Percentiles rank a stretch among this genome's conserved stretches.
Evolutionary conservation across 768 basidiomycete genomes (phyloP).

Genomic region (Podaxis pistillaris): DNA sequence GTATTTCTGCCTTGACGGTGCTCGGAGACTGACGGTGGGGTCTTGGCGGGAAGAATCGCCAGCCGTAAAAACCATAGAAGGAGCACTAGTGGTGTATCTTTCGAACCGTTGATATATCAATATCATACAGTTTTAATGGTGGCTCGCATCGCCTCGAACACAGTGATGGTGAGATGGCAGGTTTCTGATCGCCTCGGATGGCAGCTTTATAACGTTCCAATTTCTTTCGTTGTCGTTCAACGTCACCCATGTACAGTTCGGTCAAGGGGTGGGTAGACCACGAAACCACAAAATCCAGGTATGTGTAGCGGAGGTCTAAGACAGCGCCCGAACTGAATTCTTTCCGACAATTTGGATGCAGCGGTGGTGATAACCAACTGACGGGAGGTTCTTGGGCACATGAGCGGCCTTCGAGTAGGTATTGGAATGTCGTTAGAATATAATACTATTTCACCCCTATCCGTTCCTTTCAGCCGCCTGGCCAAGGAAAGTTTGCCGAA

Average conservation of each 20-base stretch:
- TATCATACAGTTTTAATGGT: slow-evolving; percentile 82
- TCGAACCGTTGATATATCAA: slow-evolving; percentile 78
- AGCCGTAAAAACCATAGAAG: background rate
- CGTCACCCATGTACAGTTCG: slow-evolving; percentile 25
- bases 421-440: too few species aligned
- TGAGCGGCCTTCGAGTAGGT: too few species aligned
- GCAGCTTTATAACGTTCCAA: slow-evolving; percentile 64
- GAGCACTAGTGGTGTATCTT: slow-evolving; percentile 46
- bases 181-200: slow-evolving; percentile 67
- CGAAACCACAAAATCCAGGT: too few species aligned
- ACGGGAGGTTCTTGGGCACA: too few species aligned
- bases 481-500: too few species aligned
- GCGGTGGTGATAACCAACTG: too few species aligned
- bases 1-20: slow-evolving; percentile 59
- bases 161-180: slow-evolving; percentile 52
- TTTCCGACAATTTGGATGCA: too few species aligned
- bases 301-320: too few species aligned
- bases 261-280: too few species aligned
- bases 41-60: slow-evolving; percentile 37
- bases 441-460: too few species aligned
- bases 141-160: slow-evolving; percentile 87
- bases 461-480: too few species aligned
- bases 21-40: slow-evolving; percentile 83
- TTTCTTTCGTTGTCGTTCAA: slow-evolving; percentile 64
- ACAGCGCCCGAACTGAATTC: too few species aligned